Evolutionary conservation across 192 early-diverging fungal genomes (phyloP).

Genomic region (Dissophora ornata): DNA sequence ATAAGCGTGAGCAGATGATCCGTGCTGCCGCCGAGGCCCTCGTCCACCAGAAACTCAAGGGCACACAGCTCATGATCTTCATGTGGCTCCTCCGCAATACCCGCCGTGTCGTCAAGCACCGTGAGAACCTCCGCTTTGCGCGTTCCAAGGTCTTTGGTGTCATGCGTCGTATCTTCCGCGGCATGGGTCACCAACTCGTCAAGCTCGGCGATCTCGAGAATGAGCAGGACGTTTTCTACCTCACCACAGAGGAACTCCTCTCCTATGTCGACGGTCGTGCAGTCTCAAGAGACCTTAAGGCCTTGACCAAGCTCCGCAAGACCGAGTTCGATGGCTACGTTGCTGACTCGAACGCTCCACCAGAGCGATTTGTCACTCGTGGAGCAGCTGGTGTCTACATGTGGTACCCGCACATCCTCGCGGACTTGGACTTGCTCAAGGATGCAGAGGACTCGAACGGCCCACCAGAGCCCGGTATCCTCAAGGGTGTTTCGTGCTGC

Average conservation of each 20-base stretch:
- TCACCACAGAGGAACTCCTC: constrained; percentile 43
- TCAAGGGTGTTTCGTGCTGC: constrained; percentile 51
- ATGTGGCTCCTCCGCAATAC: constrained; percentile 52
- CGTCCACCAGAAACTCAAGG: constrained; percentile 49
- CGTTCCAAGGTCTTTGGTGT: constrained; percentile 54
- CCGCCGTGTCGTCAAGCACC: constrained; percentile 49
- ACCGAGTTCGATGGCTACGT: constrained; percentile 37
- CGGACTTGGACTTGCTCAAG: constrained; percentile 49
- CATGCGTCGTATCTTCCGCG: constrained; percentile 51
- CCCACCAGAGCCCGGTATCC: constrained; percentile 48
- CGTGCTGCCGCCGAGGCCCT: constrained; percentile 46
- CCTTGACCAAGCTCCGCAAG: constrained; percentile 41
- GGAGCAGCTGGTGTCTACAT: constrained; percentile 50
- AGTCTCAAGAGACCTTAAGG: constrained; percentile 50
- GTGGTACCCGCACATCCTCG: constrained; percentile 54
- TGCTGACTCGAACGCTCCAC: constrained; percentile 42
- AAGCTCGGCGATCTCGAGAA: constrained; percentile 29
- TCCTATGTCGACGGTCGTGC: constrained; percentile 52
- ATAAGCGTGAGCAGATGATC: constrained; percentile 45
- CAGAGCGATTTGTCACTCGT: constrained; percentile 48
- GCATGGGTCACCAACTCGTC: constrained; percentile 46
- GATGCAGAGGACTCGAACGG: constrained; percentile 46
- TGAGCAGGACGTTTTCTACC: constrained; percentile 44
- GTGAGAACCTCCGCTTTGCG: constrained; percentile 49
- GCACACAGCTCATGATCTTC: constrained; percentile 37